A percentile compares a stretch with the other conserved stretches of the same genome.
phyloP scores from a whole-genome alignment of 805 yeast genomes.

The Candida ficus region DNA sequence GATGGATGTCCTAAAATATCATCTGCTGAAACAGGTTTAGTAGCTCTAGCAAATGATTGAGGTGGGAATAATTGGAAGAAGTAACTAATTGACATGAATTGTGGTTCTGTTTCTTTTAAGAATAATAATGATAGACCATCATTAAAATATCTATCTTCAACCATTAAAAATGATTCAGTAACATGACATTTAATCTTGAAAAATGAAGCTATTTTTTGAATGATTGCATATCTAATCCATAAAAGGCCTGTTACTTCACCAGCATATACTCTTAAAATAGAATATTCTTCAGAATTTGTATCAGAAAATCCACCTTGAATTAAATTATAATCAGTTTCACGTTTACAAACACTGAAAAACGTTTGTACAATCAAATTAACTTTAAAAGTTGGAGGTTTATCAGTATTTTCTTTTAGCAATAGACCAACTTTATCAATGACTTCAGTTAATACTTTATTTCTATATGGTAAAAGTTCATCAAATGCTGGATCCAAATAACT shows the following conservation, averaged over 20 bases:
- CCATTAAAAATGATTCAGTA: constrained; percentile 3
- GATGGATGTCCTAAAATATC: not conserved
- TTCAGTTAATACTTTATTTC: constrained; percentile 6
- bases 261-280: constrained; percentile 7
- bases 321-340: not conserved
- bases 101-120: not conserved
- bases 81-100: constrained; percentile 4
- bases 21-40: not conserved
- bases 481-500: constrained; percentile 18
- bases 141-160: constrained; percentile 6
- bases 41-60: not conserved
- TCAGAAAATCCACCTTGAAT: constrained; percentile 1
- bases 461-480: constrained; percentile 14
- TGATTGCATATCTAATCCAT: constrained; percentile 2
- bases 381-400: constrained; percentile 6
- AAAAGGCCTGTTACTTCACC: constrained; percentile 5
- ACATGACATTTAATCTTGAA: constrained; percentile 2
- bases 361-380: constrained; percentile 11
- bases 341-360: constrained; percentile 1
- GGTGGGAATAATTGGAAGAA: not conserved
- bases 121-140: constrained; percentile 5
- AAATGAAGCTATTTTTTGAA: constrained; percentile 7
- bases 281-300: constrained; percentile 3
- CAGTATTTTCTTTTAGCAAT: not conserved
- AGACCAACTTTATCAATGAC: constrained; percentile 1